Evolutionary conservation across 345 rosid genomes (phyloP).

Genomic region (Psidium guajava): DNA sequence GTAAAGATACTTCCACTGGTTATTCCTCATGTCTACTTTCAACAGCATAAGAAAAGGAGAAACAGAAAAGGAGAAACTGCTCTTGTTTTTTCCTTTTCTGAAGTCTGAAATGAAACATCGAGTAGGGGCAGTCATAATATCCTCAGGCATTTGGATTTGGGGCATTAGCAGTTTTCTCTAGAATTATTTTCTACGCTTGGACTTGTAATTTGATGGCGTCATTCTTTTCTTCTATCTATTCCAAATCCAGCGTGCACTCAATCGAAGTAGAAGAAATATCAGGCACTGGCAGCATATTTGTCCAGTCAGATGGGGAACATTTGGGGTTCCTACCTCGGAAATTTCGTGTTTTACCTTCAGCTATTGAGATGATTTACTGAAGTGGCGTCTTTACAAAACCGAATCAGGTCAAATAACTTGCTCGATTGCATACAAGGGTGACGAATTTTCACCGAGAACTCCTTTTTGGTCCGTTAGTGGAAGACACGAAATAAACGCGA

Average conservation of each 20-base stretch:
- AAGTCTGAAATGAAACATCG: neutral
- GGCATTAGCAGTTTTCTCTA: neutral
- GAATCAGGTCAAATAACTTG: neutral
- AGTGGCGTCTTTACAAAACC: neutral
- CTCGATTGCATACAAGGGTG: neutral
- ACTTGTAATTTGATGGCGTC: neutral
- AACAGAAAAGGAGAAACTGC: neutral
- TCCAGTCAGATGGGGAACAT: conserved; percentile 93
- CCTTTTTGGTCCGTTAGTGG: neutral
- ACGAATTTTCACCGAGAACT: neutral
- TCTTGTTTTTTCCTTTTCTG: neutral
- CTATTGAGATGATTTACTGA: conserved; percentile 67
- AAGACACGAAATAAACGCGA: neutral
- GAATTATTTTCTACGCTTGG: neutral
- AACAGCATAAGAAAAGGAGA: neutral
- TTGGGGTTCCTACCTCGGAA: conserved; percentile 84
- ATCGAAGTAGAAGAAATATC: conserved; percentile 71
- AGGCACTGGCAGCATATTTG: conserved; percentile 40
- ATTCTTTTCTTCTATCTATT: neutral
- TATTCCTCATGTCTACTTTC: neutral
- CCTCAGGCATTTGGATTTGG: neutral
- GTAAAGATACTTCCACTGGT: conserved; percentile 11
- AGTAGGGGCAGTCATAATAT: neutral
- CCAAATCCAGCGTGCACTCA: conserved; percentile 45
- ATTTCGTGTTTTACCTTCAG: conserved; percentile 57